Base-by-base conservation (phyloP, 495 filamentous ascomycete genomes). In the Penicillium ochrochloron region DNA sequence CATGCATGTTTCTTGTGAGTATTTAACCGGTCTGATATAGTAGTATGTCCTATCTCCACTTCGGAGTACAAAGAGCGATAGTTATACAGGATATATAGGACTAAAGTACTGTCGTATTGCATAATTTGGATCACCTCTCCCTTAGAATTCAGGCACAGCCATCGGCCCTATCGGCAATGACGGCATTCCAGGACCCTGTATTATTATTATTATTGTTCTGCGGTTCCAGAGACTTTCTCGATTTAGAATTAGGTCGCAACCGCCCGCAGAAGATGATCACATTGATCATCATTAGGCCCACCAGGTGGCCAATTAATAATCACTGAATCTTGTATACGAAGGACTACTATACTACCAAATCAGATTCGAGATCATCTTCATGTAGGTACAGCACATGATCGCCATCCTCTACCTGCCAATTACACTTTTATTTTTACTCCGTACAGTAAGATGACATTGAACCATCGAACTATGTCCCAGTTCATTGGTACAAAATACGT, bases 271-370 rank as follows among this genome's bases (percentile, higher is more conserved):
- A 29, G 15, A 52, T 52, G 48, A 52, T 31, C 25, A 25, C 48
- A 48, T 48, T 21, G 27, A 52, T 52, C 48, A 52, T 52, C 27
- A 52, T 52, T n/a, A n/a, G 6, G 14, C 25, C 46, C 48, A 31
- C 44, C 9, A 10, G 27, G 27, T 31, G 48, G 48, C 48, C 25
- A 31, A 31, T 5, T 33, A 33, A 44, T 33, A 33, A 44, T 21
- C 17, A 44, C n/a, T 44, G 17, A 44, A 19, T 21, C 7, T 21
- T 21, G n/a, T 44, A 9, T 21, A 44, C n/a, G 19, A n/a, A 27
- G 27, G n/a, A n/a, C n/a, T 52, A 29, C 33, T 35, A 8, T 1
- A 27, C 25, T 27, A 27, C 25, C 25, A 27, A 27, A 35, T 35
- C 8, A 35, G 33, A 17, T 15, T 31, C 7, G 27, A 10, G 50